Percentiles rank a stretch among this genome's conserved stretches.
Evolutionary conservation across 768 basidiomycete genomes (phyloP).

Genomic region (Glaciozyma antarctica): DNA sequence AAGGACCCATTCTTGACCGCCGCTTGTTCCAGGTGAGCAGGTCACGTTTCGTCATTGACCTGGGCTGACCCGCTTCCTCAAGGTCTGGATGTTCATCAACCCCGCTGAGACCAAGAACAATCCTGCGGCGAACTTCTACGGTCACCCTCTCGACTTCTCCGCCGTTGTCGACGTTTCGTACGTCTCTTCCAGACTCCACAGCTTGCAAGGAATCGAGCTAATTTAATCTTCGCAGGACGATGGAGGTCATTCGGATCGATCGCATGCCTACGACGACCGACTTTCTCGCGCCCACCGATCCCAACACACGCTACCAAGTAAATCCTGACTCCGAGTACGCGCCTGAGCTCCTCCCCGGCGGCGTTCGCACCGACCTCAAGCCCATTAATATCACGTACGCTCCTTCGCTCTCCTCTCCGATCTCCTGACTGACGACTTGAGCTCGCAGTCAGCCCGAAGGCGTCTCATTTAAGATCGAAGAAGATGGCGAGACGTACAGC

Average conservation of each 20-base stretch:
- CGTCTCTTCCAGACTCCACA: no score
- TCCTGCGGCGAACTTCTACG: slow-evolving; percentile 16
- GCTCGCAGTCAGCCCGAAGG: slow-evolving; percentile 12
- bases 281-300: background rate
- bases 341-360: slow-evolving; percentile 15
- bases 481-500: slow-evolving; percentile 13
- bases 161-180: slow-evolving; percentile 1
- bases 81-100: slow-evolving; percentile 16
- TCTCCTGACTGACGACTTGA: background rate
- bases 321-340: slow-evolving; percentile 6
- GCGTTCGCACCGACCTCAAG: slow-evolving; percentile 17
- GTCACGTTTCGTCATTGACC: background rate
- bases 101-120: slow-evolving; percentile 3
- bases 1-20: background rate
- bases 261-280: slow-evolving; percentile 1
- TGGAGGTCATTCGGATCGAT: slow-evolving; percentile 1
- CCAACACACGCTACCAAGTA: background rate
- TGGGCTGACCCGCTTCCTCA: background rate
- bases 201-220: no score
- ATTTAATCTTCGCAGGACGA: no score
- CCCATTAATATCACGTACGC: slow-evolving; percentile 8
- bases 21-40: background rate
- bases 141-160: slow-evolving; percentile 8
- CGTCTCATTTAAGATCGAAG: slow-evolving; percentile 10
- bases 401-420: no score